These are phyloP conservation scores for Chionographis japonica DNA, from an alignment of 106 monocot genomes.

Conservation along the genomic window DNA sequence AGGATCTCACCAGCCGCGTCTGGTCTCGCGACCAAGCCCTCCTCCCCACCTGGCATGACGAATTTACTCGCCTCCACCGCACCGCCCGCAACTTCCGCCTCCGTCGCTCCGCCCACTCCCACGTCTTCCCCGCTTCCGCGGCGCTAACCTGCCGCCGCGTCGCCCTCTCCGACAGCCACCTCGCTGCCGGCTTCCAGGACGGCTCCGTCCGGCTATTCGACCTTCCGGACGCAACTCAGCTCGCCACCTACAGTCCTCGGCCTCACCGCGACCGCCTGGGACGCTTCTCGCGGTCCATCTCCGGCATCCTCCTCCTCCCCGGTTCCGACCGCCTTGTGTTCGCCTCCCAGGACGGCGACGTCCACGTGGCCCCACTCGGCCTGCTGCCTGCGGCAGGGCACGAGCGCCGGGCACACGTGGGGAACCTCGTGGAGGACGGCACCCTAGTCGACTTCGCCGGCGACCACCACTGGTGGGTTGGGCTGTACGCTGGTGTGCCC, in stretches of 20 bases:
- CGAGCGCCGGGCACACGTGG: conserved; percentile 23
- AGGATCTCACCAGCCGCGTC: conserved; percentile 25
- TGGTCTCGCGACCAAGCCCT: conserved; percentile 24
- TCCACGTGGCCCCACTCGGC: conserved; percentile 28
- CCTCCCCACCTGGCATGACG: conserved; percentile 38
- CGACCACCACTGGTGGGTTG: conserved; percentile 33
- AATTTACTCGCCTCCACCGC: conserved; percentile 50
- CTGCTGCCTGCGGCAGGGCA: neutral
- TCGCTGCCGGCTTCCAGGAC: conserved; percentile 50
- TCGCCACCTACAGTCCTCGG: conserved; percentile 24
- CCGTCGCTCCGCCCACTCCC: conserved; percentile 25
- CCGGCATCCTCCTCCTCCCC: conserved; percentile 32
- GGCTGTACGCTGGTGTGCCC: conserved; percentile 62
- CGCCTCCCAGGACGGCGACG: conserved; percentile 46
- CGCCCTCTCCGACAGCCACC: conserved; percentile 35
- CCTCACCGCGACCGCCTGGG: conserved; percentile 39
- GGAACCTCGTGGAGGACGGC: conserved; percentile 54
- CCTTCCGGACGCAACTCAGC: conserved; percentile 9
- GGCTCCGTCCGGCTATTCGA: conserved; percentile 48
- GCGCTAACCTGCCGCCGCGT: conserved; percentile 30
- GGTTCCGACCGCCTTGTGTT: conserved; percentile 28
- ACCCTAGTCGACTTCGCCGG: conserved; percentile 48
- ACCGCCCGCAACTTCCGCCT: conserved; percentile 53
- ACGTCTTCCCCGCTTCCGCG: conserved; percentile 14
- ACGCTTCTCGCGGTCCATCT: conserved; percentile 43